These are phyloP conservation scores for Lagerstroemia speciosa DNA, from an alignment of 345 rosid species.

Conservation along the genomic window DNA sequence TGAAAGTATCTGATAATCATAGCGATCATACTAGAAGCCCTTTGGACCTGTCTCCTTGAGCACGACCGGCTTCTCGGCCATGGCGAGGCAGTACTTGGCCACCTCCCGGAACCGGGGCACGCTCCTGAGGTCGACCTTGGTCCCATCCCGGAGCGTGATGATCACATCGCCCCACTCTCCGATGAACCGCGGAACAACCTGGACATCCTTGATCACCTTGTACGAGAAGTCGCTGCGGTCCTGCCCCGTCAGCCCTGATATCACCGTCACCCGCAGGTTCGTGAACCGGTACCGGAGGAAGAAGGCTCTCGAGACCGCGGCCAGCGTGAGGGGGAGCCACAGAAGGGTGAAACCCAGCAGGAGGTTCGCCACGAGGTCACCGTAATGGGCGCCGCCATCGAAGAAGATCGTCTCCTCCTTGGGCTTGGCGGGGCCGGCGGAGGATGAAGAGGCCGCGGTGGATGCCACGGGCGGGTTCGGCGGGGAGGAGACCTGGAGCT, in stretches of 20 bases:
- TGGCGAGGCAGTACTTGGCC: conserved; percentile 65
- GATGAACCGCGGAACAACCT: conserved; percentile 83
- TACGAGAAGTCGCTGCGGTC: conserved; percentile 90
- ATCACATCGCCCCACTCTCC: conserved; percentile 96
- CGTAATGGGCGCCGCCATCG: conserved; percentile 94
- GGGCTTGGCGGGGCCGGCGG: conserved; percentile 20
- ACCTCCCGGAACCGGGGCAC: conserved; percentile 89
- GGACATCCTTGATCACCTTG: conserved; percentile 74
- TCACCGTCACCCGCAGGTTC: conserved; percentile 81
- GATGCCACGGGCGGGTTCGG: conserved; percentile 29
- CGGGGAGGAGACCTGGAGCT: conserved; percentile 44
- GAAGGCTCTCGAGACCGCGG: conserved; percentile 80
- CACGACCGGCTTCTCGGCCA: conserved; percentile 57
- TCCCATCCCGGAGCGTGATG: conserved; percentile 67
- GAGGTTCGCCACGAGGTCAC: conserved; percentile 75
- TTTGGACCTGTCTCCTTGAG: conserved; percentile 40
- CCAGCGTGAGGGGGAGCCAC: conserved; percentile 90
- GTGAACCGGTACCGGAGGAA: conserved; percentile 82
- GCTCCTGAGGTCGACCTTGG: conserved; percentile 75
- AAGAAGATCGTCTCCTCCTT: conserved; percentile 65
- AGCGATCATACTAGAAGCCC: conserved; percentile 23
- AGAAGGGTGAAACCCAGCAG: conserved; percentile 73
- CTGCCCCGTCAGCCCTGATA: conserved; percentile 76
- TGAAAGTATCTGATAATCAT: neutral
- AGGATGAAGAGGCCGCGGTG: conserved; percentile 10